These are phyloP conservation scores for Oropetium thomaeum DNA, from an alignment of 176 grass and related monocot species.

Conservation along the genomic window DNA sequence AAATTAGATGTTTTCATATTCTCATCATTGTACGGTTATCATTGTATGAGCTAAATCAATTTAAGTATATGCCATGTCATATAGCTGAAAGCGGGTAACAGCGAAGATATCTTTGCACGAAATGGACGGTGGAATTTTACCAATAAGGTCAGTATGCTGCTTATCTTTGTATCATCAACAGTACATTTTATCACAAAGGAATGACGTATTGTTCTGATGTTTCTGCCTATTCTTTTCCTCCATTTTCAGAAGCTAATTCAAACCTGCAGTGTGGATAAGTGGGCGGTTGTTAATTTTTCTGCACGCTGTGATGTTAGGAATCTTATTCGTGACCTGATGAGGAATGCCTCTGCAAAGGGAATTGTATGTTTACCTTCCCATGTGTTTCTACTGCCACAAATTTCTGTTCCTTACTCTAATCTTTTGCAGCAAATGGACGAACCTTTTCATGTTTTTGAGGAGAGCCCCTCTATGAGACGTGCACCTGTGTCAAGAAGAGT, in stretches of 20 bases:
- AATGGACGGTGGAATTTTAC: slow-evolving; percentile 86
- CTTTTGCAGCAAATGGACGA: slow-evolving; percentile 48
- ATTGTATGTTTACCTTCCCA: slow-evolving; percentile 55
- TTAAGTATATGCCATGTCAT: slow-evolving; percentile 5
- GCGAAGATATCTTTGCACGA: slow-evolving; percentile 57
- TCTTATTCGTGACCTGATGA: slow-evolving; percentile 64
- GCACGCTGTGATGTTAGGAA: slow-evolving; percentile 49
- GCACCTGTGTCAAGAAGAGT: slow-evolving; percentile 49
- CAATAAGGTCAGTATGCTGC: slow-evolving; percentile 50
- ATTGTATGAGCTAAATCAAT: neutral
- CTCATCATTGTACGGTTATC: too few species aligned
- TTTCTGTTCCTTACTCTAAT: slow-evolving; percentile 1
- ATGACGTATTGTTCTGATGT: slow-evolving; percentile 8
- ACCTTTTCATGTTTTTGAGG: slow-evolving; percentile 64
- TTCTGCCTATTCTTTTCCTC: neutral
- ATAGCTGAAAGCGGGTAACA: slow-evolving; percentile 64
- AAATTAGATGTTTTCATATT: neutral
- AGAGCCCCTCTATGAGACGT: slow-evolving; percentile 49
- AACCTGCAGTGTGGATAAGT: slow-evolving; percentile 40
- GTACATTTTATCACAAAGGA: slow-evolving; percentile 1
- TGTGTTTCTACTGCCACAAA: neutral
- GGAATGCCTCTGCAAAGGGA: slow-evolving; percentile 51
- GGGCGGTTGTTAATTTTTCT: slow-evolving; percentile 90
- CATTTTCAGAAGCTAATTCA: slow-evolving; percentile 57
- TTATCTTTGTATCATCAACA: neutral